A percentile compares a stretch with the other conserved stretches of the same genome.
These are phyloP conservation scores for Viola odorata DNA, from an alignment of 345 rosid genomes.

Conservation along the genomic window DNA sequence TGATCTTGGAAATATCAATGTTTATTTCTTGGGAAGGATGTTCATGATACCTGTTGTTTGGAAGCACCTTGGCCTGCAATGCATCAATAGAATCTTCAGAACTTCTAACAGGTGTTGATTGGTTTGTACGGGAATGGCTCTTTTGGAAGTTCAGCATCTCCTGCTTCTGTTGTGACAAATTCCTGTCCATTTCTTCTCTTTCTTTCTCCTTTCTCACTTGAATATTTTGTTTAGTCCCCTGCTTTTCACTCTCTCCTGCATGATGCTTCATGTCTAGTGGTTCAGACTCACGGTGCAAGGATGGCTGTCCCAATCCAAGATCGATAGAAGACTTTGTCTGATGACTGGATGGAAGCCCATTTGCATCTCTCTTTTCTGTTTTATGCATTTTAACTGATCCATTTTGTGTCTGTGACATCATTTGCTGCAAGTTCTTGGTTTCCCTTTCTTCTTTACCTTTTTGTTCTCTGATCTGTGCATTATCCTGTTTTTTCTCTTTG, in stretches of 20 bases:
- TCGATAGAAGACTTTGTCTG: slow-evolving; percentile 24
- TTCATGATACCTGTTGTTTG: slow-evolving; percentile 15
- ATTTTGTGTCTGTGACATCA: slow-evolving; percentile 16
- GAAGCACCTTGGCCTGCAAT: slow-evolving; percentile 20
- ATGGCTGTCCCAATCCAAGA: slow-evolving; percentile 22
- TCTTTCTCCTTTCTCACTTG: slow-evolving; percentile 25
- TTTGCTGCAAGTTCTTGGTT: slow-evolving; percentile 24
- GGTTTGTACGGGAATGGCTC: slow-evolving; percentile 26
- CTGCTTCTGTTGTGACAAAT: slow-evolving; percentile 20
- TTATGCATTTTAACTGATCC: slow-evolving; percentile 22
- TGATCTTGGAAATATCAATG: slow-evolving; percentile 11
- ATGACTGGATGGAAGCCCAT: slow-evolving; percentile 23
- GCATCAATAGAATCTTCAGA: slow-evolving; percentile 21
- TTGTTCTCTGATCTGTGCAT: slow-evolving; percentile 27
- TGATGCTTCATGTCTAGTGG: slow-evolving; percentile 21
- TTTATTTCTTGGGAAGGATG: slow-evolving; percentile 13
- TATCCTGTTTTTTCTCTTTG: slow-evolving; percentile 37
- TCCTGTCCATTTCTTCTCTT: slow-evolving; percentile 20
- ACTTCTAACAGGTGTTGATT: slow-evolving; percentile 29
- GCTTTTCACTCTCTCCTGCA: slow-evolving; percentile 26
- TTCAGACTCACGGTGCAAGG: slow-evolving; percentile 20
- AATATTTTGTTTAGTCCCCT: slow-evolving; percentile 29
- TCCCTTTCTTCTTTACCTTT: slow-evolving; percentile 24
- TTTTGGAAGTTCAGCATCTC: slow-evolving; percentile 25
- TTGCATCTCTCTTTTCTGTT: slow-evolving; percentile 25